Conservation (phyloP, 1,284 basidiomycete genomes). For the Cutaneotrichosporon curvatum region DNA sequence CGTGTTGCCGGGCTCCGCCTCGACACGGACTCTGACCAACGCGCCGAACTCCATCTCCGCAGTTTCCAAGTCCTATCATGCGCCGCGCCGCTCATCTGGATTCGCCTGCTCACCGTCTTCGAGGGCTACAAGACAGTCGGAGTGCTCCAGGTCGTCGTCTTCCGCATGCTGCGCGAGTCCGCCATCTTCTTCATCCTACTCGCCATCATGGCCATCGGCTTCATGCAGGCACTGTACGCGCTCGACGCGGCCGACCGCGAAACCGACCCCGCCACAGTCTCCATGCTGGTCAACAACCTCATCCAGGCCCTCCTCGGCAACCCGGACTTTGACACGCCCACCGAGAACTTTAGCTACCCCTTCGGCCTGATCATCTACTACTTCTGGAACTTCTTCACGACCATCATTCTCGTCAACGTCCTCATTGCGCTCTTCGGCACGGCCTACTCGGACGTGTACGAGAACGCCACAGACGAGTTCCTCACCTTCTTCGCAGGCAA, state of each 20-base stretch:
- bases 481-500: constrained; percentile 82
- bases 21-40: constrained; percentile 45
- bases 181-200: constrained; percentile 83
- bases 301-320: constrained; percentile 73
- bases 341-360: constrained; percentile 48
- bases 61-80: constrained; percentile 84
- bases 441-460: constrained; percentile 69
- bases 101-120: constrained; percentile 53
- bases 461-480: constrained; percentile 48
- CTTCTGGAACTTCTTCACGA: constrained; percentile 78
- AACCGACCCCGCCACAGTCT: constrained; percentile 63
- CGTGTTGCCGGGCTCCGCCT: constrained; percentile 59
- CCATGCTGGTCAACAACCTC: constrained; percentile 62
- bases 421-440: constrained; percentile 90
- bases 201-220: constrained; percentile 73
- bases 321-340: constrained; percentile 68
- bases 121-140: constrained; percentile 58
- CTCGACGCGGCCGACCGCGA: constrained; percentile 83
- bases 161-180: constrained; percentile 78
- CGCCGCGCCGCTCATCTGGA: constrained; percentile 81
- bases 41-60: constrained; percentile 51
- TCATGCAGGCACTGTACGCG: constrained; percentile 67
- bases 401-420: constrained; percentile 85
- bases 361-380: constrained; percentile 74
- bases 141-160: constrained; percentile 46